These are phyloP conservation scores for Graphilbum sp. DNA, from an alignment of 2,329 filamentous ascomycete genomes.

Conservation along the genomic window DNA sequence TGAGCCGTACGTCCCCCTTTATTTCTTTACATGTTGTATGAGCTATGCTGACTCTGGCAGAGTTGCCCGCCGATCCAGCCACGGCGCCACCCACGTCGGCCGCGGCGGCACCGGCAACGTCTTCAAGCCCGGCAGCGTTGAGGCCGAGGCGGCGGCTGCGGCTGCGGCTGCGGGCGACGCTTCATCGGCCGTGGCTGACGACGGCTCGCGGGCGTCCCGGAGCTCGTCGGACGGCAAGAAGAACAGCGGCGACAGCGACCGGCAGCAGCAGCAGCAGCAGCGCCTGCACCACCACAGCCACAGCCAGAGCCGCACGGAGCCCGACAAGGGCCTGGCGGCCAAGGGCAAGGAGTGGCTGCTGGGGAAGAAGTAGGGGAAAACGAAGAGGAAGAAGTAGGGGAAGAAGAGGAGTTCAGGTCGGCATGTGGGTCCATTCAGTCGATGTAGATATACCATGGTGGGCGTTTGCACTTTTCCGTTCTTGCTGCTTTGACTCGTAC, in stretches of 20 bases:
- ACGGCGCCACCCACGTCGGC: slow-evolving; percentile 48
- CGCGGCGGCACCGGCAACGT: slow-evolving; percentile 64
- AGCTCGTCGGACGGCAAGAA: no score
- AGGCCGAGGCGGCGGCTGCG: slow-evolving; percentile 15
- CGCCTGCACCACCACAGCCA: neutral
- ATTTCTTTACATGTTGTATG: neutral
- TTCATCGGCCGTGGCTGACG: slow-evolving; percentile 7
- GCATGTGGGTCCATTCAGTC: no score
- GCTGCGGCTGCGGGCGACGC: slow-evolving; percentile 17
- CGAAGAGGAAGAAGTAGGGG: neutral
- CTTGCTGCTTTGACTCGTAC: no score
- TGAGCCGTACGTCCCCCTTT: slow-evolving; percentile 35
- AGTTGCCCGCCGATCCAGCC: slow-evolving; percentile 37
- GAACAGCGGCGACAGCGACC: neutral
- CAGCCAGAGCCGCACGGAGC: slow-evolving; percentile 5
- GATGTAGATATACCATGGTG: neutral
- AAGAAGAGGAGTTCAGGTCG: no score
- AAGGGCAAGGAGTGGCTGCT: slow-evolving; percentile 34
- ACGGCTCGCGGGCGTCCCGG: no score
- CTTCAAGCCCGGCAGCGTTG: slow-evolving; percentile 30
- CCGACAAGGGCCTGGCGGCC: slow-evolving; percentile 17
- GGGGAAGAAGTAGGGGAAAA: slow-evolving; percentile 22
- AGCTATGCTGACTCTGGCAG: no score
- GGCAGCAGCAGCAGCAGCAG: neutral
- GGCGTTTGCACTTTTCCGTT: no score